A percentile compares a stretch with the other conserved stretches of the same genome.
Conservation (phyloP, 306 rosid species). For the Glycine latifolia region DNA sequence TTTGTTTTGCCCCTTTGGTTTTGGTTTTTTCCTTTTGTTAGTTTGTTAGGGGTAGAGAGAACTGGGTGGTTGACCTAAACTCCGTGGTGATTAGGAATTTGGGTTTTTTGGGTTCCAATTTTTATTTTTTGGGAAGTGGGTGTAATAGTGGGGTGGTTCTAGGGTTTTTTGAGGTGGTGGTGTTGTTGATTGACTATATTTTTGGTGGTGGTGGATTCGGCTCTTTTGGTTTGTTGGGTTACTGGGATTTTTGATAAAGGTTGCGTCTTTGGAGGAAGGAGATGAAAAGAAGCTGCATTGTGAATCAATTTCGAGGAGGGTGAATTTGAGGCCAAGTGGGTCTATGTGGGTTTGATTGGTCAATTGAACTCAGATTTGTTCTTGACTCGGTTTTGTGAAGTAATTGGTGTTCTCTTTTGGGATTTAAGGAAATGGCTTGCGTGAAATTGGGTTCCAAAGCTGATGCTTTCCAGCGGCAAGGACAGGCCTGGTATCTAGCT, state of each 20-base stretch:
- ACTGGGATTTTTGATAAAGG: slow-evolving; percentile 40
- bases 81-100: slow-evolving; percentile 38
- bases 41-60: slow-evolving; percentile 35
- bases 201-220: slow-evolving; percentile 48
- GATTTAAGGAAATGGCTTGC: slow-evolving; percentile 74
- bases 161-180: slow-evolving; percentile 45
- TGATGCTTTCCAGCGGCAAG: slow-evolving; percentile 96
- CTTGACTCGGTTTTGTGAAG: slow-evolving; percentile 11
- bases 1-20: slow-evolving; percentile 46
- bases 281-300: slow-evolving; percentile 63
- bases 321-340: slow-evolving; percentile 40
- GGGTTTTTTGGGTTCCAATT: slow-evolving; percentile 37
- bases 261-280: slow-evolving; percentile 43
- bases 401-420: slow-evolving; percentile 21
- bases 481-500: slow-evolving; percentile 89
- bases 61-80: slow-evolving; percentile 80
- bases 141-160: slow-evolving; percentile 61
- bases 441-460: slow-evolving; percentile 94
- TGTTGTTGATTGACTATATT: too few species aligned
- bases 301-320: slow-evolving; percentile 42
- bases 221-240: slow-evolving; percentile 34
- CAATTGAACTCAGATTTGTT: slow-evolving; percentile 29
- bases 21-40: background rate
- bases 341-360: background rate
- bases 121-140: slow-evolving; percentile 45